Evolutionary conservation across 2,329 filamentous ascomycete genomes (phyloP), one percentile per base, ranked within the genome.

Genomic region (Alternaria brassicicola): DNA sequence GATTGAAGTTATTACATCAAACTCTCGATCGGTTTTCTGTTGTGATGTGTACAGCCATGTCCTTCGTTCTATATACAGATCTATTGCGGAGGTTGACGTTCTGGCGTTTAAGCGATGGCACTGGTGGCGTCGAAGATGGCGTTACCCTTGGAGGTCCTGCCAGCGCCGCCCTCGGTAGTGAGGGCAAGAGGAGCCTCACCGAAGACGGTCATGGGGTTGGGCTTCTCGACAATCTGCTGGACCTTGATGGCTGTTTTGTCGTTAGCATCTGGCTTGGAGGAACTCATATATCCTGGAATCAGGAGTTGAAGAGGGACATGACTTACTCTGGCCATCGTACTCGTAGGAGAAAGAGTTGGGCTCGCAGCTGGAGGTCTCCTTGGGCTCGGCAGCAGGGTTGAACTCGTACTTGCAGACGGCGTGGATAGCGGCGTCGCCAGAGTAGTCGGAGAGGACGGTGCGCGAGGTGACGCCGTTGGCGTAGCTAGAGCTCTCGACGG

Each of bases 241-340:
- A 66, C n/a, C 8, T 39, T 47, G 38, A 65, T 36, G 7, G 39
- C 61, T 64, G 30, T 15, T 21, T 9, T 6, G 15, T n/a, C 9
- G 9, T 59, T 42, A 53, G 31, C n/a, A 49, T 39, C 2, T n/a
- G 8, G n/a, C 2, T 10, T 13, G 8, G 15, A 17, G 26, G 10
- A 38, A 38, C 5, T 26, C 26, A 51, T 6, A 7, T 13, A 17
- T 13, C 39, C 39, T 21, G 10, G 10, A 4, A 46, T 2, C n/a
- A 43, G 2, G 17, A 13, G 23, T 9, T 2, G 15, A 42, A 9
- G 10, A 17, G 13, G 4, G 7, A 6, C 36, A 13, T 36, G 8
- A 59, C 62, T 58, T 52, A 65, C 62, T 49, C 10, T n/a, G 3
- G 7, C 54, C 54, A 35, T 61, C 49, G 26, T 41, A 65, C 5